These are phyloP conservation scores for Suhomyces bolitotheri DNA, from an alignment of 1,139 yeast genomes.

Conservation along the genomic window DNA sequence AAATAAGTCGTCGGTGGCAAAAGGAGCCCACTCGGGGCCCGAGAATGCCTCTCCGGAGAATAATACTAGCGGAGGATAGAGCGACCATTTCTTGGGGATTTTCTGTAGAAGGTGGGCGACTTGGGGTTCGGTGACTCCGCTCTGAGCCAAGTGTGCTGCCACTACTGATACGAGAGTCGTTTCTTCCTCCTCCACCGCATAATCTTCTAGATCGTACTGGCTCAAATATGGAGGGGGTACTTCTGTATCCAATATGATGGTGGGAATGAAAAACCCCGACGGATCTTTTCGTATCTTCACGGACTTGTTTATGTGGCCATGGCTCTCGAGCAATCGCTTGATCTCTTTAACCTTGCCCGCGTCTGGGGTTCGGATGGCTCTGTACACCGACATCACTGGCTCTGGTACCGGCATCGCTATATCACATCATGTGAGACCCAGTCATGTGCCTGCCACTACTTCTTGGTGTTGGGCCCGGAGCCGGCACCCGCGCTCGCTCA, in stretches of 20 bases:
- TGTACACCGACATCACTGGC: conserved; percentile 5
- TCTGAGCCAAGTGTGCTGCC: no score
- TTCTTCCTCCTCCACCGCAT: no score
- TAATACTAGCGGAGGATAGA: conserved; percentile 69
- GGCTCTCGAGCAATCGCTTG: conserved; percentile 26
- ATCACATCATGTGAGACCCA: no score
- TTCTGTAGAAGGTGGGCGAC: not conserved
- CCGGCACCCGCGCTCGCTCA: no score
- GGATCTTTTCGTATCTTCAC: conserved; percentile 24
- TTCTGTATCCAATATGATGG: conserved; percentile 1
- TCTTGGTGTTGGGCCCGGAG: no score
- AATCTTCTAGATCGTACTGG: no score
- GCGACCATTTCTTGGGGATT: conserved; percentile 56
- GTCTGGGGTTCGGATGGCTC: conserved; percentile 15
- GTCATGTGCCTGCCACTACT: no score
- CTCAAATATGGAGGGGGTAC: no score
- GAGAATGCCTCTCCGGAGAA: conserved; percentile 49
- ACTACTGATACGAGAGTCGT: no score
- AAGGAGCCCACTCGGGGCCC: conserved; percentile 31
- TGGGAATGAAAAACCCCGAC: conserved; percentile 15
- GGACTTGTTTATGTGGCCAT: conserved; percentile 22
- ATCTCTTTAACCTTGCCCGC: conserved; percentile 24
- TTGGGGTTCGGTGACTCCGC: not conserved
- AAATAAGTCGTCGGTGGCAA: conserved; percentile 21
- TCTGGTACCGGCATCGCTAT: no score